These are phyloP conservation scores for Wolfiporia cocos DNA, from an alignment of 1,284 basidiomycete species.

Conservation along the genomic window DNA sequence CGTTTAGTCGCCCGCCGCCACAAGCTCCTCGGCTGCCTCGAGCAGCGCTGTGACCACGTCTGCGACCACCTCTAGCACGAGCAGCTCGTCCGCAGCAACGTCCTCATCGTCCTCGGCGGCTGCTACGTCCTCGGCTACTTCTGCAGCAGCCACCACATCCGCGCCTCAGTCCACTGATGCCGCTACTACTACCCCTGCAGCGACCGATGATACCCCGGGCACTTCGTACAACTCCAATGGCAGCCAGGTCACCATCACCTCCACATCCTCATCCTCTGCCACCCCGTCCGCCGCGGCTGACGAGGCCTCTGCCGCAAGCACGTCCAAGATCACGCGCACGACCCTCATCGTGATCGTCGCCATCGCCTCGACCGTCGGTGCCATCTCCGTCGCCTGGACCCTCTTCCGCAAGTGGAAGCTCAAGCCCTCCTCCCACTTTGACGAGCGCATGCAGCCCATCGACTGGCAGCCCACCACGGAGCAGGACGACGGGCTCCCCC, in stretches of 20 bases:
- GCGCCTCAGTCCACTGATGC: conserved; percentile 7
- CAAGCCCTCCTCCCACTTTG: conserved; percentile 72
- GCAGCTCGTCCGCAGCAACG: conserved; percentile 16
- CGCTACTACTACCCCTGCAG: conserved; percentile 5
- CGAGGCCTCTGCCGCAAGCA: conserved; percentile 11
- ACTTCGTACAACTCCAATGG: conserved; percentile 1
- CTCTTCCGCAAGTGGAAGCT: conserved; percentile 91
- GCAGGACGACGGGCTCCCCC: conserved; percentile 35
- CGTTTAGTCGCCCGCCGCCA: background rate
- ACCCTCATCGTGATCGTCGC: conserved; percentile 49
- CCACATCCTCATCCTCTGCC: conserved; percentile 13
- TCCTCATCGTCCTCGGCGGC: conserved; percentile 12
- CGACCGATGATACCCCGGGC: conserved; percentile 13
- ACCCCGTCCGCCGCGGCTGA: conserved; percentile 8
- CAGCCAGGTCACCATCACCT: conserved; percentile 11
- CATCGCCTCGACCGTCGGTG: conserved; percentile 66
- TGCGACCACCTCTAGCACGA: conserved; percentile 7
- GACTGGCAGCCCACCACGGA: conserved; percentile 67
- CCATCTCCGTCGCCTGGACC: conserved; percentile 72
- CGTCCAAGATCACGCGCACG: conserved; percentile 35
- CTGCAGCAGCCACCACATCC: conserved; percentile 14
- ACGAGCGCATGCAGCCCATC: conserved; percentile 77
- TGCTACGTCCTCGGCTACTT: conserved; percentile 6
- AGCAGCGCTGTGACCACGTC: background rate
- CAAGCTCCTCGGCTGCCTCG: background rate